Conservation (phyloP, 495 filamentous ascomycete species). For the Trichoderma orchidacearum region DNA sequence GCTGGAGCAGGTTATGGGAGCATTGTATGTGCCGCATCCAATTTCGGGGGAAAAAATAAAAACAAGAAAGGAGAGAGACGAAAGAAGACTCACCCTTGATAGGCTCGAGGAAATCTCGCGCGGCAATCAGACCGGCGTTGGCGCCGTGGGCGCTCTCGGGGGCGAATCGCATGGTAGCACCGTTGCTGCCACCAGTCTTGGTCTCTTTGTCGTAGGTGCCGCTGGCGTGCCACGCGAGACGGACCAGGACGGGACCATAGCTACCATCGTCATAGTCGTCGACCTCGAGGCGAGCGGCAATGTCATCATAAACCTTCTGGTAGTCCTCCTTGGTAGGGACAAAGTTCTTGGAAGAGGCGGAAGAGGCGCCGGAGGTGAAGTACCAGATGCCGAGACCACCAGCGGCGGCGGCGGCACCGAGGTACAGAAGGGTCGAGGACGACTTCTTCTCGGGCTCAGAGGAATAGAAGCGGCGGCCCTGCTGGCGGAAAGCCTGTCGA, state of each 20-base stretch:
- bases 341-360: slow-evolving; percentile 43
- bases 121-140: slow-evolving; percentile 79
- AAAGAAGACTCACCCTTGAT: slow-evolving; percentile 49
- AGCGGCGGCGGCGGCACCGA: slow-evolving; percentile 38
- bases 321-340: slow-evolving; percentile 75
- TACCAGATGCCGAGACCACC: slow-evolving; percentile 60
- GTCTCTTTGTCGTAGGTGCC: slow-evolving; percentile 85
- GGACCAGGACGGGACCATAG: slow-evolving; percentile 81
- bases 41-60: no score
- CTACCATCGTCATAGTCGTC: slow-evolving; percentile 95
- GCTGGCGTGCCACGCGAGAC: slow-evolving; percentile 78
- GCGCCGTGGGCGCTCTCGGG: slow-evolving; percentile 88
- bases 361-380: slow-evolving; percentile 42
- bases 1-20: not conserved
- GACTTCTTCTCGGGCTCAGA: slow-evolving; percentile 49
- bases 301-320: slow-evolving; percentile 87
- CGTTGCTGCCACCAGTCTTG: slow-evolving; percentile 85
- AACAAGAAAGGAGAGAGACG: no score
- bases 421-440: slow-evolving; percentile 24
- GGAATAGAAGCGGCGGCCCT: slow-evolving; percentile 63
- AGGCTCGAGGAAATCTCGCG: slow-evolving; percentile 85
- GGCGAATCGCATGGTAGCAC: slow-evolving; percentile 93
- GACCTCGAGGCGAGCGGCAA: slow-evolving; percentile 67
- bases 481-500: slow-evolving; percentile 47
- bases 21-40: no score